These are phyloP conservation scores for Nymphaea thermarum DNA, from an alignment of 164 flowering plant genomes.

Conservation along the genomic window DNA sequence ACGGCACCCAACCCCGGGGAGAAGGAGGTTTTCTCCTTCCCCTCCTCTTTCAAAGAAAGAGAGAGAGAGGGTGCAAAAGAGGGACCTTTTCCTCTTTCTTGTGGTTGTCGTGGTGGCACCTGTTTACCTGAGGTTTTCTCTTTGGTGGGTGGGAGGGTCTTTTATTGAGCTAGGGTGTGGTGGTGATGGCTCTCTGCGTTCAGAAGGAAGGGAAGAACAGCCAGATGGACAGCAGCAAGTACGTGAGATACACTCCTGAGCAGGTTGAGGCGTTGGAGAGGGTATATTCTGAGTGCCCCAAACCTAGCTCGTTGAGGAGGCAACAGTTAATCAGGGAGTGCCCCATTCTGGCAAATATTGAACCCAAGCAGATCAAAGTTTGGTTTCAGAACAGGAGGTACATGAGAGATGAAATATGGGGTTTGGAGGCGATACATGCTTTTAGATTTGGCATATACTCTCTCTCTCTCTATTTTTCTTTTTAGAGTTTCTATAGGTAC, in stretches of 20 bases:
- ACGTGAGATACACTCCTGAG: slow-evolving; percentile 80
- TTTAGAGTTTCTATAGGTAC: neutral
- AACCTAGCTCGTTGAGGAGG: slow-evolving; percentile 68
- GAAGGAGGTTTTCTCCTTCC: neutral
- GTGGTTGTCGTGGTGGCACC: neutral
- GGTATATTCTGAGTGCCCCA: slow-evolving; percentile 77
- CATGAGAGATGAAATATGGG: neutral
- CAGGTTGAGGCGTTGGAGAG: slow-evolving; percentile 88
- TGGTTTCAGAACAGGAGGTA: slow-evolving; percentile 95
- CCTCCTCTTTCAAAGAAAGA: neutral
- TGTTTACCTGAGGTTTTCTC: neutral
- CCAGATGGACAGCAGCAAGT: slow-evolving; percentile 62
- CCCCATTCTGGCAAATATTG: slow-evolving; percentile 73
- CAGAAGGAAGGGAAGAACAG: slow-evolving; percentile 18
- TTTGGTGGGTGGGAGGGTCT: neutral
- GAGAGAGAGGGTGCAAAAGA: neutral
- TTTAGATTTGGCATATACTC: neutral
- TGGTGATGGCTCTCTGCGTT: slow-evolving; percentile 32
- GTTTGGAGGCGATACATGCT: no score
- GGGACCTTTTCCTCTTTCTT: neutral
- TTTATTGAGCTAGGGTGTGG: neutral
- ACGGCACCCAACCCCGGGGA: slow-evolving; percentile 6
- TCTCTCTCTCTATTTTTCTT: neutral
- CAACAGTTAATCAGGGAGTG: slow-evolving; percentile 82
- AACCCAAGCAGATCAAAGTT: slow-evolving; percentile 90